Evolutionary conservation across 352 stramenopile genomes (phyloP).

Genomic region (Phytopythium oedochilum): DNA sequence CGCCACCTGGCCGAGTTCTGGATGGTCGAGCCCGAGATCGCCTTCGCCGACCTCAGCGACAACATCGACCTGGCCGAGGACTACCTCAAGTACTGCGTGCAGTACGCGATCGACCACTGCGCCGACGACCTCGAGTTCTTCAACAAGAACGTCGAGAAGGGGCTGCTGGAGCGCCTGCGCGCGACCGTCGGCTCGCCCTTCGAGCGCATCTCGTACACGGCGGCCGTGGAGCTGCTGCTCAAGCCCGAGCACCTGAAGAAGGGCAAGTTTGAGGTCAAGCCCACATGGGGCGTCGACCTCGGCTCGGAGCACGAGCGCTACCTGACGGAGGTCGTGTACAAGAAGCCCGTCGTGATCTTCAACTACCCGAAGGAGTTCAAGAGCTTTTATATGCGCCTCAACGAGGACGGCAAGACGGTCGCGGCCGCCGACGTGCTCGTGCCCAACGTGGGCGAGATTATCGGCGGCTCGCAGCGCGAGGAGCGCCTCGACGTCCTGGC

Average conservation of each 20-base stretch:
- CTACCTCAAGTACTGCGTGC: slow-evolving; percentile 94
- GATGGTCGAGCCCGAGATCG: slow-evolving; percentile 97
- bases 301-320: slow-evolving; percentile 97
- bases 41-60: slow-evolving; percentile 85
- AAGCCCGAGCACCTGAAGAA: slow-evolving; percentile 76
- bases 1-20: slow-evolving; percentile 98
- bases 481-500: slow-evolving; percentile 92
- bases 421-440: slow-evolving; percentile 97
- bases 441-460: slow-evolving; percentile 95
- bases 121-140: slow-evolving; percentile 93
- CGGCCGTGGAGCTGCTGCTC: slow-evolving; percentile 92
- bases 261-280: slow-evolving; percentile 87
- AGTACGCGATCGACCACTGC: slow-evolving; percentile 92
- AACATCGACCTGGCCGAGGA: slow-evolving; percentile 96
- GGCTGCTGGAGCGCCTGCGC: slow-evolving; percentile 63
- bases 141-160: slow-evolving; percentile 91
- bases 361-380: slow-evolving; percentile 99
- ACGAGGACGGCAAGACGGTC: slow-evolving; percentile 96
- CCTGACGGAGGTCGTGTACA: slow-evolving; percentile 89
- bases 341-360: slow-evolving; percentile 96
- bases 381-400: slow-evolving; percentile 99
- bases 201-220: slow-evolving; percentile 91
- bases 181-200: slow-evolving; percentile 51
- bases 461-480: slow-evolving; percentile 97
- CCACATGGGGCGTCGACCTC: slow-evolving; percentile 95